Evolutionary conservation across 306 rosid genomes (phyloP), one percentile per base, ranked within the genome.

Genomic region (Cicer arietinum): DNA sequence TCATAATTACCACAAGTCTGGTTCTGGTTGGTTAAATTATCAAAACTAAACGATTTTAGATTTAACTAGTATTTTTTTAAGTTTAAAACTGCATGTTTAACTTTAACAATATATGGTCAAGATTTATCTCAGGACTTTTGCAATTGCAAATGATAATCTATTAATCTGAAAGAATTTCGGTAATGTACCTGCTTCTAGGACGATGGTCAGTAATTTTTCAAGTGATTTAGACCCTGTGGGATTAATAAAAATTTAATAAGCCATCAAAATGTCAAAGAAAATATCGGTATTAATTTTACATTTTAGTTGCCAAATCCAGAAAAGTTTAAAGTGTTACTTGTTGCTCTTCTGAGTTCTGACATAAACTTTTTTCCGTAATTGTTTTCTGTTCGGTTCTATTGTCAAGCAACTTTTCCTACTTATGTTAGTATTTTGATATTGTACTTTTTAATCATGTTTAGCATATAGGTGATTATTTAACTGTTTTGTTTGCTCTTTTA

Each of bases 401-500:
- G 51, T 57, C 54, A 9, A 71, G 18, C 14, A 72, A 13, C 9
- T 35, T 22, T 66, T 71, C 51, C 5, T 40, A 62, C 51, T 59
- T 46, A 60, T 64, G 22, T 47, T 20, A 18, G 65, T 64, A 63
- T 20, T 40, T 40, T 61, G 8, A 16, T 54, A 45, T 47, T 69
- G 22, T 63, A 64, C 44, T 43, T 46, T n/a, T 76, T 56, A 46
- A 46, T 58, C 57, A 52, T 68, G 59, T 39, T 56, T 68, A 67
- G 62, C 25, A 40, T 35, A 41, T 40, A 9, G 47, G 46, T 71
- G 42, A 46, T 71, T 73, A 71, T 64, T 54, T 77, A 69, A 64
- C 69, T 53, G 41, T 47, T 80, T 80, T 75, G 20, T 71, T 67
- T 73, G 7, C 73, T 74, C 41, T 51, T 78, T 76, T 73, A 67